Conservation (phyloP, 345 rosid genomes). For the Microthlaspi erraticum region DNA sequence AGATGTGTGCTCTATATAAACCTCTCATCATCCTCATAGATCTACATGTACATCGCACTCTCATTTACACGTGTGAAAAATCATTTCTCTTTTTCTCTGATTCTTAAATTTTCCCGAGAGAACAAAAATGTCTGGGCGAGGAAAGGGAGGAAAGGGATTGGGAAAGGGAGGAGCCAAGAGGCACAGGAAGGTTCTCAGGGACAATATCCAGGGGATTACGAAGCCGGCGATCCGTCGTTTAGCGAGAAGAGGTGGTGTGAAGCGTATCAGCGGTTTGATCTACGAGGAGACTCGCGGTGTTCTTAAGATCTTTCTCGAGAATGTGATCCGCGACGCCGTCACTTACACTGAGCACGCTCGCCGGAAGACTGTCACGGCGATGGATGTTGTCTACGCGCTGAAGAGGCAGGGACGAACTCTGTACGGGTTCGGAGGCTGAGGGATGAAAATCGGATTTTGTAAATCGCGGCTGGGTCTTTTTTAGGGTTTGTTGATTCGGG, state of each 20-base stretch:
- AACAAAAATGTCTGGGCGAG: slow-evolving; percentile 47
- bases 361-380: slow-evolving; percentile 45
- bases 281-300: slow-evolving; percentile 52
- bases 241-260: slow-evolving; percentile 53
- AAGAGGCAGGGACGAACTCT: slow-evolving; percentile 47
- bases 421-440: slow-evolving; percentile 46
- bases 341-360: slow-evolving; percentile 52
- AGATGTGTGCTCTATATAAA: slow-evolving; percentile 1
- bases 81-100: neutral
- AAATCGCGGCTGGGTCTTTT: neutral
- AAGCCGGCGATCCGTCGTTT: slow-evolving; percentile 50
- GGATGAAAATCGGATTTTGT: neutral
- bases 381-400: slow-evolving; percentile 49
- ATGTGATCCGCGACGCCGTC: slow-evolving; percentile 51
- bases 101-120: neutral
- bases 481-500: slow-evolving; percentile 3
- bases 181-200: slow-evolving; percentile 51
- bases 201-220: slow-evolving; percentile 51
- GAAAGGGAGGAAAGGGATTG: slow-evolving; percentile 55
- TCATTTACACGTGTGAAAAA: slow-evolving; percentile 1
- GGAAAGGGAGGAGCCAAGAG: slow-evolving; percentile 57
- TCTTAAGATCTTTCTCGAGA: slow-evolving; percentile 49
- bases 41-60: neutral
- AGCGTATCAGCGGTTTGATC: slow-evolving; percentile 49
- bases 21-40: neutral